Evolutionary conservation across 257 asterid species (phyloP), one percentile per base, ranked within the genome.

Genomic region (Ligustrum vulgare): DNA sequence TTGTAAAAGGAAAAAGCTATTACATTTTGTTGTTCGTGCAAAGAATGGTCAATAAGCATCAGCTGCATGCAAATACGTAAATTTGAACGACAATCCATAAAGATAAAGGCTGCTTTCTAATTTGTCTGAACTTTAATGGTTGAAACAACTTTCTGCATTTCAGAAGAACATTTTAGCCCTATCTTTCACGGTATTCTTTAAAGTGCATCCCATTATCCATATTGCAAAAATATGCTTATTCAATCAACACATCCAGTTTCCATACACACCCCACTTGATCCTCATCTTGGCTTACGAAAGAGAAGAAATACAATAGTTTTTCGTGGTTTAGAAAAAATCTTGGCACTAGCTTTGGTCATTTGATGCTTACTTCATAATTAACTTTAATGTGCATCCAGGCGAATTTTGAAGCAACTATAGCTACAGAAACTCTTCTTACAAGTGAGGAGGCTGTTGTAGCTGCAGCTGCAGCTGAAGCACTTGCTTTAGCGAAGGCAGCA

Each of bases 391-490:
- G 51, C 60, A 37, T 84, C 80, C 89, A 94, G 98, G 78, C 83
- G 70, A 82, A 80, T 73, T 75, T 73, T 74, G 86, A 85, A 72
- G 82, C 89, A 47, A 77, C 83, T 71, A 84, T 79, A 75, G 83
- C 83, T 64, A 84, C 82, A 47, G 90, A 87, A 71, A 73, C 80
- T 65, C 87, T 86, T 79, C 81, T 82, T 83, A 80, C 91, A 71
- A 82, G 84, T 77, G 97, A 91, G 84, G 97, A 91, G 81, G 88
- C 96, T 68, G 82, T 84, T 39, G 83, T 92, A 73, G 86, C 89
- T 71, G 98, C 96, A 67, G 95, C 98, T 79, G 98, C 98, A 49
- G 89, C 97, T 54, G 98, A 94, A 85, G 97, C 96, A 43, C 91
- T 92, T 75, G 91, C 96, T 66, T 85, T 94, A 71, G 98, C 99